phyloP scores from a whole-genome alignment of 2,329 filamentous ascomycete genomes.

The Apiospora aurea region DNA sequence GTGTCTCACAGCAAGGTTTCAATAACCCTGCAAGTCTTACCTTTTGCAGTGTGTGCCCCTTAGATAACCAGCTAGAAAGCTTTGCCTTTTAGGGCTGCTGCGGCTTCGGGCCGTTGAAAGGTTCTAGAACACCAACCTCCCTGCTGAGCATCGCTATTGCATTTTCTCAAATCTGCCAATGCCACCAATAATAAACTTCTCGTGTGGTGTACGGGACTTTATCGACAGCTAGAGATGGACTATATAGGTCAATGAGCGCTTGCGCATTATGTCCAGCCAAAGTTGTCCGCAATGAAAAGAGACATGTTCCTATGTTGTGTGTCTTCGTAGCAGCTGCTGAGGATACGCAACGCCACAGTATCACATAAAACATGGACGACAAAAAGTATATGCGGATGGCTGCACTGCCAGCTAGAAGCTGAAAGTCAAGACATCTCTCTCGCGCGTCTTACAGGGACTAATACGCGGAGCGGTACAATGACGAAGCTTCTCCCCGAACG shows the following conservation, averaged over 20 bases:
- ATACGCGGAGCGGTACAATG: not conserved
- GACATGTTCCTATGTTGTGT: not conserved
- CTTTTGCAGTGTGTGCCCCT: not conserved
- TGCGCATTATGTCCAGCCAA: too few species aligned
- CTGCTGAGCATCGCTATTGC: not conserved
- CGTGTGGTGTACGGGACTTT: not conserved
- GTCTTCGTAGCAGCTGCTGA: not conserved
- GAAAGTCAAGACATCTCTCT: not conserved
- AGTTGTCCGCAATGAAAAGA: not conserved
- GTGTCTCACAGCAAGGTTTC: slow-evolving; percentile 7
- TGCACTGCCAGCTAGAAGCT: not conserved
- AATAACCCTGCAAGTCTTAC: not conserved
- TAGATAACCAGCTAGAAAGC: not conserved
- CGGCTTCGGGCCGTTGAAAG: not conserved
- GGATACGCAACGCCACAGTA: not conserved
- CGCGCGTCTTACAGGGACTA: not conserved
- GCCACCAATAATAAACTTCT: not conserved
- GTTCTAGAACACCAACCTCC: not conserved
- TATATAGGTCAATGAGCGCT: too few species aligned
- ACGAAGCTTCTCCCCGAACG: not conserved
- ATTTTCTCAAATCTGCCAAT: not conserved
- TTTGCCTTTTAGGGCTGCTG: not conserved
- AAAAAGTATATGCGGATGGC: not conserved
- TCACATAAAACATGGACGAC: not conserved
- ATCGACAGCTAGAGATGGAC: not conserved